phyloP scores from a whole-genome alignment of 768 basidiomycete genomes.

The Cantharellus cinnabarinus region DNA sequence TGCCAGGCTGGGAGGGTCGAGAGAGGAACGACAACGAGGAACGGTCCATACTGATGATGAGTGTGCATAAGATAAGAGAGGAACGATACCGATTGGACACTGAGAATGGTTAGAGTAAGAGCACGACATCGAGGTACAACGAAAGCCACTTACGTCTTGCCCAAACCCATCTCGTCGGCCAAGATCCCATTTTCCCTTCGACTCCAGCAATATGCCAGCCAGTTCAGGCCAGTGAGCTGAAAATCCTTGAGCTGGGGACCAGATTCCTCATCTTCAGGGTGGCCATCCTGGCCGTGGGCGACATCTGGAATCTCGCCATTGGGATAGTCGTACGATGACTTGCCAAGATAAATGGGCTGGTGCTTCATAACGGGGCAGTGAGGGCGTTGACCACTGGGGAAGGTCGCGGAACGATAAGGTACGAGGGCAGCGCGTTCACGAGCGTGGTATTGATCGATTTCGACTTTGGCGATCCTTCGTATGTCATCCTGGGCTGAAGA shows the following conservation, averaged over 20 bases:
- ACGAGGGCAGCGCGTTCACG: constrained; percentile 5
- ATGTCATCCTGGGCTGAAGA: constrained; percentile 5
- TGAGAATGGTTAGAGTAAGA: constrained; percentile 13
- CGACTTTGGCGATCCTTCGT: constrained; percentile 4
- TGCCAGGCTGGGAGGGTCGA: constrained; percentile 99
- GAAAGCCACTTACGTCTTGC: constrained; percentile 40
- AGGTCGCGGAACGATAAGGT: constrained; percentile 18
- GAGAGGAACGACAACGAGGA: constrained; percentile 90
- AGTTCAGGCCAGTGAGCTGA: constrained; percentile 93
- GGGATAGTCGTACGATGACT: constrained; percentile 1
- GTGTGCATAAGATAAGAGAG: constrained; percentile 89
- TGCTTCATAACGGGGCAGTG: constrained; percentile 61
- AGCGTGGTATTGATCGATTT: constrained; percentile 4
- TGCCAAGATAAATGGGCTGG: constrained; percentile 34
- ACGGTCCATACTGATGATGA: constrained; percentile 84
- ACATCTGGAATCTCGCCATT: neutral
- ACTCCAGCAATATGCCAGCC: constrained; percentile 94
- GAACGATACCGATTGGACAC: constrained; percentile 89
- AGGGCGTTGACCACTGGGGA: constrained; percentile 49
- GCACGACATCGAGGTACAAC: too few relatives aligned
- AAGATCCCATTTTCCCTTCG: constrained; percentile 91
- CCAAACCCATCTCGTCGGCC: constrained; percentile 99
- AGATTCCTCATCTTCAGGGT: constrained; percentile 6
- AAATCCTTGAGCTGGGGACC: constrained; percentile 66
- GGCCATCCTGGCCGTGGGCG: neutral